A percentile compares a stretch with the other conserved stretches of the same genome.
phyloP scores from a whole-genome alignment of 2,329 filamentous ascomycete species.

The Emericellopsis cladophorae region DNA sequence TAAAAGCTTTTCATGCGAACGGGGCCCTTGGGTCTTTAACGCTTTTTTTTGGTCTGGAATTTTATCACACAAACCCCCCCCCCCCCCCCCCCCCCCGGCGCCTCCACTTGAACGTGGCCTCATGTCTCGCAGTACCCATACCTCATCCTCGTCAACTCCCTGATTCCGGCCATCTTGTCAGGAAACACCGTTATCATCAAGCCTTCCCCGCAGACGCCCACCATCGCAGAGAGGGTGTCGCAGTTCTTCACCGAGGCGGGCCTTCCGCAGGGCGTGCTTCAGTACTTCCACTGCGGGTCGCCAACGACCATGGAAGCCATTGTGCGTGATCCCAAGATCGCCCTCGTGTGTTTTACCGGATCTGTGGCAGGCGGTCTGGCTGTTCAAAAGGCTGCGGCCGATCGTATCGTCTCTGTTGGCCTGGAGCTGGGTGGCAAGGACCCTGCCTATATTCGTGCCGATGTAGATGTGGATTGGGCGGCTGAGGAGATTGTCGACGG shows the following conservation, averaged over 20 bases:
- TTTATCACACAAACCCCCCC: too few relatives aligned
- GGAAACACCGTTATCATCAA: slow-evolving; percentile 91
- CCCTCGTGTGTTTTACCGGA: slow-evolving; percentile 84
- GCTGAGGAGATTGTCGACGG: slow-evolving; percentile 93
- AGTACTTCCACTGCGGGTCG: slow-evolving; percentile 85
- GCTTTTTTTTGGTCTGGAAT: too few relatives aligned
- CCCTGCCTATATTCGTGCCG: slow-evolving; percentile 74
- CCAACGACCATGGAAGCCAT: slow-evolving; percentile 65
- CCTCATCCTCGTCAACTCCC: slow-evolving; percentile 80
- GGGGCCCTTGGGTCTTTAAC: too few relatives aligned
- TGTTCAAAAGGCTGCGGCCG: slow-evolving; percentile 73
- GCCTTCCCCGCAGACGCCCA: slow-evolving; percentile 89
- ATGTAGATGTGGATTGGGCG: slow-evolving; percentile 83
- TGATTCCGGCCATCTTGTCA: slow-evolving; percentile 80
- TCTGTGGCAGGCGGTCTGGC: slow-evolving; percentile 80
- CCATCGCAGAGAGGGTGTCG: slow-evolving; percentile 73
- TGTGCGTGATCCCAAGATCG: slow-evolving; percentile 63
- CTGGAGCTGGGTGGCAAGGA: slow-evolving; percentile 93
- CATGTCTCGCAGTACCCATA: slow-evolving; percentile 67
- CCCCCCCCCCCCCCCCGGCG: background rate
- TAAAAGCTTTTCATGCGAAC: too few relatives aligned
- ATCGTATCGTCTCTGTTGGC: slow-evolving; percentile 74
- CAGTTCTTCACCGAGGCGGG: slow-evolving; percentile 70
- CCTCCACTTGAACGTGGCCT: slow-evolving; percentile 1
- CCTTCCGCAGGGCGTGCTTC: slow-evolving; percentile 70